Percentiles rank a stretch among this genome's conserved stretches.
These are phyloP conservation scores for Malus hybrid DNA, from an alignment of 331 rosid genomes.

Conservation along the genomic window DNA sequence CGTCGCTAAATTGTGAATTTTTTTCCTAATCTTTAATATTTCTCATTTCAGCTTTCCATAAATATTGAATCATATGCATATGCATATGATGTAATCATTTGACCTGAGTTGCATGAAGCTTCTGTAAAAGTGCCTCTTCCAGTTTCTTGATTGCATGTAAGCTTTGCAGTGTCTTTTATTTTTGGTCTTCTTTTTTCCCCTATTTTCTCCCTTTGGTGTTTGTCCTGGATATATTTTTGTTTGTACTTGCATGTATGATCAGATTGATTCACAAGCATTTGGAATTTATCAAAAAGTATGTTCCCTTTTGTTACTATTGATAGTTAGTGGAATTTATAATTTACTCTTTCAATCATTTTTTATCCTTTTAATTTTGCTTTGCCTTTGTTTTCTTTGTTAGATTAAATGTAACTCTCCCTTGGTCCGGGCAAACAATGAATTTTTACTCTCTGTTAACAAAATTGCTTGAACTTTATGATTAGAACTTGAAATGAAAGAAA, in stretches of 20 bases:
- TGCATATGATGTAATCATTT: not conserved
- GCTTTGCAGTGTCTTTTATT: not conserved
- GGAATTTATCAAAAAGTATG: not conserved
- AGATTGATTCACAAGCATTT: not conserved
- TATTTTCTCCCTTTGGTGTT: not conserved
- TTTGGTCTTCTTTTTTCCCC: not conserved
- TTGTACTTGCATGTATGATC: not conserved
- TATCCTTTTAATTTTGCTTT: not conserved
- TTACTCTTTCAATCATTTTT: not conserved
- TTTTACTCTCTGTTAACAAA: not conserved
- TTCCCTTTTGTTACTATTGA: not conserved
- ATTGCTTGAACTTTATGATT: not conserved
- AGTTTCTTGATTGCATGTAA: not conserved
- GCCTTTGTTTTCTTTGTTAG: not conserved
- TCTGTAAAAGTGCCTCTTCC: conserved; percentile 2
- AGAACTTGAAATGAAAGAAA: not conserved
- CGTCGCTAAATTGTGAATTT: not conserved
- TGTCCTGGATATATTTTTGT: not conserved
- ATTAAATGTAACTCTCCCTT: not conserved
- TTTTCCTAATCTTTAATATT: not conserved
- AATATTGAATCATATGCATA: not conserved
- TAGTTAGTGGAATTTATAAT: not conserved
- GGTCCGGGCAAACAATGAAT: no score
- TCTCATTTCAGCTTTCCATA: not conserved
- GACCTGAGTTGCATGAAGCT: not conserved